Percentiles rank a stretch among this genome's conserved stretches.
These are phyloP conservation scores for Rhynchospora breviuscula DNA, from an alignment of 176 grass and related monocot species.

Conservation along the genomic window DNA sequence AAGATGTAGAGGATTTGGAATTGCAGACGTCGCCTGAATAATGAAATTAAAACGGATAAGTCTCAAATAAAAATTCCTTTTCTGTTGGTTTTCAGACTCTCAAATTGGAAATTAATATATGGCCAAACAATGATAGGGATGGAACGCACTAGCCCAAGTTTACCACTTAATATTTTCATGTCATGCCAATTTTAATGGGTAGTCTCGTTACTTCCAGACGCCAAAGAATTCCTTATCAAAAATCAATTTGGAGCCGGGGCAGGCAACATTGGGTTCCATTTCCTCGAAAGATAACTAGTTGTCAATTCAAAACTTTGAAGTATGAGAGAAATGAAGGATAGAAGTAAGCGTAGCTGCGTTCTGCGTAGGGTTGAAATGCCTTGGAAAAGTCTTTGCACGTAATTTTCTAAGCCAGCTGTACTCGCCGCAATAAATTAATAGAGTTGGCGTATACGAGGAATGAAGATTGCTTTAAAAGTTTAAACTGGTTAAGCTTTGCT, in stretches of 20 bases:
- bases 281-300: not conserved
- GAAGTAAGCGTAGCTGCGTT: not conserved
- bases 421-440: not conserved
- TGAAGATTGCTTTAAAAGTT: not conserved
- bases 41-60: not conserved
- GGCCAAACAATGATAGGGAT: not conserved
- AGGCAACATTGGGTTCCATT: not conserved
- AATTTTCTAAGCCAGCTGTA: not conserved
- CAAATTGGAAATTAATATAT: not conserved
- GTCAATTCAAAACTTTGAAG: not conserved
- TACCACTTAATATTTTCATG: no score
- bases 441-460: not conserved
- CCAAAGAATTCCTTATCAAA: not conserved
- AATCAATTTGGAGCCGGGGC: not conserved
- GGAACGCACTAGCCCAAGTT: not conserved
- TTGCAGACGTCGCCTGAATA: not conserved
- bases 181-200: no score
- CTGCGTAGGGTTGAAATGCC: not conserved
- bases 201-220: not conserved
- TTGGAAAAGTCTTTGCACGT: not conserved
- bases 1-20: not conserved
- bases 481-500: not conserved
- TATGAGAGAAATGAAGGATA: not conserved
- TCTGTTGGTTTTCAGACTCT: not conserved
- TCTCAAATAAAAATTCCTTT: not conserved